Evolutionary conservation across 2,329 filamentous ascomycete species (phyloP), one percentile per base, ranked within the genome.

Genomic region (Fusarium sp.): DNA sequence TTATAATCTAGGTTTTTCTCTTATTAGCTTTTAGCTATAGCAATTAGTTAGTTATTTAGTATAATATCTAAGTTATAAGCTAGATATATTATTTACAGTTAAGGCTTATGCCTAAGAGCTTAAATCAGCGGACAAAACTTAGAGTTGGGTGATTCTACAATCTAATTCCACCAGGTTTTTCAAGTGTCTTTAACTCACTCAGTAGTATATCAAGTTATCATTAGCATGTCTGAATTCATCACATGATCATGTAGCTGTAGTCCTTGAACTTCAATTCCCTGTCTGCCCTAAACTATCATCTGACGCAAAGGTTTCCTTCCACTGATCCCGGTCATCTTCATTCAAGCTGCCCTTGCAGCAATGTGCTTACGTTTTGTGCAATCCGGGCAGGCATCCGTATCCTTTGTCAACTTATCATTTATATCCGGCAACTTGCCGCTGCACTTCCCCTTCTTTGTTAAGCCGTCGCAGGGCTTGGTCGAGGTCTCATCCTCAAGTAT

Each of bases 221-320:
- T 26, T 26, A 8, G 24, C 17, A 45, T 5, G 10, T 0, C 24
- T 3, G 6, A 4, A 1, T 13, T 9, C 8, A 5, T 45, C 7
- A 26, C 11, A 18, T 28, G 6, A 30, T 22, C 8, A 47, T 48
- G 20, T 11, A 28, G 41, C 6, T 18, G 2, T 5, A 44, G 6
- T 44, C 2, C 1, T 44, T 3, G 4, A 8, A 8, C 7, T 5
- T 32, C 9, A n/a, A 18, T 32, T 32, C 6, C 0, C 22, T 32
- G 7, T 17, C 22, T 18, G 0, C 4, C 2, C 22, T 50, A 50
- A n/a, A 4, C 22, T 50, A n/a, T 22, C 6, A 30, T 15, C 7
- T 4, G 4, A 17, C 13, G 4, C 9, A 12, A 14, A 22, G 22
- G 26, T 13, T 2, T 5, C 7, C 20, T 0, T 13, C 9, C 28